A percentile compares a stretch with the other conserved stretches of the same genome.
Conservation (phyloP, 257 asterid genomes). For the Nicotiana obtusifolia region DNA sequence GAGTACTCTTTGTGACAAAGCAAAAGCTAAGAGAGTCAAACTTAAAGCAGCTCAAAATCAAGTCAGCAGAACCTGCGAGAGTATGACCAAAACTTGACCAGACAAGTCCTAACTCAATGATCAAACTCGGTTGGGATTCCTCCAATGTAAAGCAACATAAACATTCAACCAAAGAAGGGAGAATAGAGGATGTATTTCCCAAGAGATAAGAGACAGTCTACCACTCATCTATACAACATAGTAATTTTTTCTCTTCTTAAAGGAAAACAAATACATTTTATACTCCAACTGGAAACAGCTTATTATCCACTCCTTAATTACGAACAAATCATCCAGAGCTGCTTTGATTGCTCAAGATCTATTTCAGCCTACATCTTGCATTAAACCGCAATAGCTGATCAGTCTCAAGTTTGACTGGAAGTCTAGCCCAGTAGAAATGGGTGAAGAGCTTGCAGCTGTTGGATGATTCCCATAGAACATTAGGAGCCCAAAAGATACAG, state of each 20-base stretch:
- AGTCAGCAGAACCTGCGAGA: neutral
- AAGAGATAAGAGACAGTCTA: neutral
- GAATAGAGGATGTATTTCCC: neutral
- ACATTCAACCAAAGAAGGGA: neutral
- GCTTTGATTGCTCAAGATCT: neutral
- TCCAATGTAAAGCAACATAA: neutral
- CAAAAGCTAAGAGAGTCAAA: neutral
- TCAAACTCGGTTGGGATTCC: neutral
- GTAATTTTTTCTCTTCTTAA: neutral
- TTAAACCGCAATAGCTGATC: neutral
- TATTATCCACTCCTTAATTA: neutral
- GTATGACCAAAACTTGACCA: neutral
- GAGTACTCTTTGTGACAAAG: neutral
- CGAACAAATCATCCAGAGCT: neutral
- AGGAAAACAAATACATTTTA: neutral
- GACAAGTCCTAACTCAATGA: conserved; percentile 5
- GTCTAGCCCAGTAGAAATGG: neutral
- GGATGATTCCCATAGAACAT: neutral
- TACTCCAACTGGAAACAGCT: neutral
- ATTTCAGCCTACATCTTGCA: conserved; percentile 1
- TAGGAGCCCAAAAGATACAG: neutral
- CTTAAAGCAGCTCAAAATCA: neutral
- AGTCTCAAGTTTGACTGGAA: neutral
- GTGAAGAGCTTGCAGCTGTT: neutral
- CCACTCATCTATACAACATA: neutral